These are phyloP conservation scores for Venturia aucupariae DNA, from an alignment of 2,329 filamentous ascomycete species.

Conservation along the genomic window DNA sequence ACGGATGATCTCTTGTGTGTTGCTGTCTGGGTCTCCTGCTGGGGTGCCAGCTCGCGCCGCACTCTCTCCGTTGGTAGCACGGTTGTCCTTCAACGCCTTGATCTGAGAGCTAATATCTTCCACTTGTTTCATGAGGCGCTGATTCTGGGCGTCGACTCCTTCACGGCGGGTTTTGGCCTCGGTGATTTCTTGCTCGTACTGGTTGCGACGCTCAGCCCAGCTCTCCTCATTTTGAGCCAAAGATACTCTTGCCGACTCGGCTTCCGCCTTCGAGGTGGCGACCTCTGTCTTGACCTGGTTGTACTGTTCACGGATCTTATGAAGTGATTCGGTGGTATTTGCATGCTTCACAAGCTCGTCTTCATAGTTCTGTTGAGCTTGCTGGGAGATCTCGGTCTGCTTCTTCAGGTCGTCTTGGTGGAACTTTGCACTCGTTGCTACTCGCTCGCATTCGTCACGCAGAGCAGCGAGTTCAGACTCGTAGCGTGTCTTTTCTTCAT, in stretches of 20 bases:
- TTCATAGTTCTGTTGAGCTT: conserved; percentile 93
- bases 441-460: conserved; percentile 74
- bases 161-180: conserved; percentile 73
- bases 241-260: conserved; percentile 73
- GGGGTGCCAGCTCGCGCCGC: conserved; percentile 19
- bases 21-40: conserved; percentile 50
- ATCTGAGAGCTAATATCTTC: conserved; percentile 78
- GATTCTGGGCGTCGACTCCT: conserved; percentile 82
- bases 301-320: conserved; percentile 67
- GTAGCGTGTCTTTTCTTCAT: conserved; percentile 72
- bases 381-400: conserved; percentile 86
- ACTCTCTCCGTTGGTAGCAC: conserved; percentile 43
- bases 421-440: conserved; percentile 69
- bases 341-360: conserved; percentile 90
- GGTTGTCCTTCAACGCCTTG: conserved; percentile 65
- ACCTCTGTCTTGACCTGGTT: conserved; percentile 75
- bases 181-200: conserved; percentile 72
- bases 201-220: conserved; percentile 73
- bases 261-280: conserved; percentile 65
- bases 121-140: conserved; percentile 78
- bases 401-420: conserved; percentile 87
- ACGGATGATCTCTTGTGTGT: conserved; percentile 80
- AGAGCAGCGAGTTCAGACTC: conserved; percentile 72
- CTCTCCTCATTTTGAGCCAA: conserved; percentile 74
- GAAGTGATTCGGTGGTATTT: conserved; percentile 80